A percentile compares a stretch with the other conserved stretches of the same genome.
phyloP scores from a whole-genome alignment of 2,329 filamentous ascomycete species.

The Colletotrichum spaethianum region DNA sequence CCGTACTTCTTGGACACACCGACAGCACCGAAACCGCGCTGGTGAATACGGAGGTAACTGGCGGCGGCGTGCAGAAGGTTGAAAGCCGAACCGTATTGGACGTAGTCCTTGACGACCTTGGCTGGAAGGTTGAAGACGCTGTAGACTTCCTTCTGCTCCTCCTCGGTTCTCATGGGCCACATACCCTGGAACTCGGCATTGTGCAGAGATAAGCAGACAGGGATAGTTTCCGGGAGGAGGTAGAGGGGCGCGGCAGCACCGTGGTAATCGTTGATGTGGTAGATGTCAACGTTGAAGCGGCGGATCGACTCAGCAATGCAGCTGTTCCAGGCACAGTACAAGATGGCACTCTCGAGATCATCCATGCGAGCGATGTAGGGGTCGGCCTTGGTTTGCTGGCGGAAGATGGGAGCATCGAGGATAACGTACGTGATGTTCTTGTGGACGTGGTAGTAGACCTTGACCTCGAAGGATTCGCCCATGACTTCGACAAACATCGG shows the following conservation, averaged over 20 bases:
- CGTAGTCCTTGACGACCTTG: conserved; percentile 71
- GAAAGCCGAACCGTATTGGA: conserved; percentile 79
- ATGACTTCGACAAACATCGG: conserved; percentile 75
- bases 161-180: conserved; percentile 75
- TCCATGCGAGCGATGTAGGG: conserved; percentile 80
- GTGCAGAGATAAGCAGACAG: conserved; percentile 75
- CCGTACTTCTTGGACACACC: conserved; percentile 79
- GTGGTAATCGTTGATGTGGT: conserved; percentile 78
- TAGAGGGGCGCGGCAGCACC: conserved; percentile 75
- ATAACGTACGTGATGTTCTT: conserved; percentile 79
- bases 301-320: conserved; percentile 76
- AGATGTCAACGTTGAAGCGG: conserved; percentile 74
- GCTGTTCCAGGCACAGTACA: conserved; percentile 80
- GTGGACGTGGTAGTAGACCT: conserved; percentile 74
- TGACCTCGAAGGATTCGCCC: conserved; percentile 71
- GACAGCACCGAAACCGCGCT: conserved; percentile 77
- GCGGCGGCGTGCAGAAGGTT: conserved; percentile 78
- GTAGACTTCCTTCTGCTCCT: conserved; percentile 75
- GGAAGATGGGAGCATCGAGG: conserved; percentile 76
- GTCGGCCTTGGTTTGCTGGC: conserved; percentile 73
- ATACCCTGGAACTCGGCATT: conserved; percentile 80
- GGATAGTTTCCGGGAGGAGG: conserved; percentile 73
- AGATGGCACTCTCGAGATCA: conserved; percentile 76
- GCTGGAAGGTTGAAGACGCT: conserved; percentile 73
- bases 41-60: conserved; percentile 76